Conservation (phyloP, 2,329 filamentous ascomycete genomes). For the Fusarium xylarioides region DNA sequence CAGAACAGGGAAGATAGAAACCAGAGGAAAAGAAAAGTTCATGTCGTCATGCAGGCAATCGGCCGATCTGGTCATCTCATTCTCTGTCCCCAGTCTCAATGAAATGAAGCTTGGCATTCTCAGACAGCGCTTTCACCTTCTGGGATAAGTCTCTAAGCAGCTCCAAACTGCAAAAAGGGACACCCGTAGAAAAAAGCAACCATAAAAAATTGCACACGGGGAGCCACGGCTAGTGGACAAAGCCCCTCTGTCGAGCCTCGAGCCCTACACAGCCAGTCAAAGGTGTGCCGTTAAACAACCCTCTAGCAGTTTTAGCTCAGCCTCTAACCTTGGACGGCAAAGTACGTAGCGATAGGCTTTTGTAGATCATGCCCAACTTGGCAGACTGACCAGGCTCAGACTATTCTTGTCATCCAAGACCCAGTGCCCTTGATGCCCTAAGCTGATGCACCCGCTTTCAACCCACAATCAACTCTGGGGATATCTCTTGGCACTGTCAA, state of each 20-base stretch:
- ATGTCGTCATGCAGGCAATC: constrained; percentile 37
- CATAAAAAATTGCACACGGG: constrained; percentile 13
- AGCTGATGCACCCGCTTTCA: constrained; percentile 18
- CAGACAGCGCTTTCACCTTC: constrained; percentile 24
- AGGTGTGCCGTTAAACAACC: constrained; percentile 32
- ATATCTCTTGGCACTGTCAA: constrained; percentile 43
- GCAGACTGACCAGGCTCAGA: constrained; percentile 22
- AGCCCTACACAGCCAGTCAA: constrained; percentile 1
- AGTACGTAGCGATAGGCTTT: constrained; percentile 22
- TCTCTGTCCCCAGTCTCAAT: constrained; percentile 6
- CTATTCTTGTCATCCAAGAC: constrained; percentile 31
- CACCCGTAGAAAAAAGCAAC: constrained; percentile 12
- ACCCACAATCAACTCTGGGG: constrained; percentile 36
- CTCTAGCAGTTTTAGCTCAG: not conserved
- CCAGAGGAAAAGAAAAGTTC: constrained; percentile 15
- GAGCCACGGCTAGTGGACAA: constrained; percentile 9
- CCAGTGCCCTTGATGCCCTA: constrained; percentile 23
- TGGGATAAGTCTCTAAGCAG: constrained; percentile 25
- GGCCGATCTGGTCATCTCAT: constrained; percentile 35
- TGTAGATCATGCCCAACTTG: constrained; percentile 40
- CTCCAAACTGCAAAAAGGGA: constrained; percentile 1
- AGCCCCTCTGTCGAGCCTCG: constrained; percentile 6
- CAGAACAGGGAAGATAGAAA: not conserved
- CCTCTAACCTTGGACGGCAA: constrained; percentile 20
- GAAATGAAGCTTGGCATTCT: constrained; percentile 39